phyloP scores from a whole-genome alignment of 495 filamentous ascomycete genomes.

The Achaetomiella virescens region DNA sequence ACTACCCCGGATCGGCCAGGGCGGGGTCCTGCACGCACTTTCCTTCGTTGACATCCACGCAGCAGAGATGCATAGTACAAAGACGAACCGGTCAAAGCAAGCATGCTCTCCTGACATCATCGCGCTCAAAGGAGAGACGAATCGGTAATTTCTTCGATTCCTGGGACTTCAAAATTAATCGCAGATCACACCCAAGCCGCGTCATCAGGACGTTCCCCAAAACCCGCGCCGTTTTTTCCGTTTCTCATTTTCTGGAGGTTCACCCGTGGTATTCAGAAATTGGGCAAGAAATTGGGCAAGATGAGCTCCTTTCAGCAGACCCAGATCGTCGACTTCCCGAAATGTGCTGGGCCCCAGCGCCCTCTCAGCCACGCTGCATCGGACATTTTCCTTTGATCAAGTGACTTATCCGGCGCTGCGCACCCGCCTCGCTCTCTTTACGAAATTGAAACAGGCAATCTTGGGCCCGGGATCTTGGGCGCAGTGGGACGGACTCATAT shows the following conservation, averaged over 20 bases:
- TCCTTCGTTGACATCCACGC: not conserved
- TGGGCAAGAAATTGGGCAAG: not conserved
- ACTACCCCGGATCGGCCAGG: too few relatives aligned
- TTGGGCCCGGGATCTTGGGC: not conserved
- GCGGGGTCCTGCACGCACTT: too few relatives aligned
- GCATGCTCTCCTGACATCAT: slow-evolving; percentile 4
- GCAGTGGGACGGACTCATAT: not conserved
- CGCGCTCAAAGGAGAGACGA: not conserved
- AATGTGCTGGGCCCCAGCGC: not conserved
- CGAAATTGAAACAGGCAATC: not conserved
- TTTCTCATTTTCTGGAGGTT: not conserved
- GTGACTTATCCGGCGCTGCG: slow-evolving; percentile 5
- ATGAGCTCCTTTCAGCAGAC: not conserved
- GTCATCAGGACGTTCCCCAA: too few relatives aligned
- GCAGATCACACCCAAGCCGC: not conserved
- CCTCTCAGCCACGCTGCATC: not conserved
- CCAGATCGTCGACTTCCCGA: not conserved
- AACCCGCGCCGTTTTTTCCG: too few relatives aligned
- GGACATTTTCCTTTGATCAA: slow-evolving; percentile 12
- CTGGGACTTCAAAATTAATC: not conserved
- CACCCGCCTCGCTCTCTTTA: slow-evolving; percentile 3
- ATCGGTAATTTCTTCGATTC: not conserved
- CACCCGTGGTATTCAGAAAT: not conserved
- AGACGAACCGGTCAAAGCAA: not conserved
- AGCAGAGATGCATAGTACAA: not conserved